Evolutionary conservation across 306 rosid genomes (phyloP).

Genomic region (Urtica urens): DNA sequence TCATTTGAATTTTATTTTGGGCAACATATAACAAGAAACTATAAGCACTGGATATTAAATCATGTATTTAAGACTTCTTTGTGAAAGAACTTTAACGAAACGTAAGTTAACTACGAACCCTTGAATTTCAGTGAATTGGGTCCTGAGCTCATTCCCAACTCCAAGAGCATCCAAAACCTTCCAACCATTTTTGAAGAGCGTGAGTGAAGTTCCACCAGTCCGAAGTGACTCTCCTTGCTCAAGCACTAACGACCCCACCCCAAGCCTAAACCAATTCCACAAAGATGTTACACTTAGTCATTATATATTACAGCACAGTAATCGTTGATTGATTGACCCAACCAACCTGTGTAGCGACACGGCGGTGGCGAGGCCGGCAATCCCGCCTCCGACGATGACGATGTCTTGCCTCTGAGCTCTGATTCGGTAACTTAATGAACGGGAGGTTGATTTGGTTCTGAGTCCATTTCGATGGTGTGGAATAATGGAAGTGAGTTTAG

Average conservation of each 20-base stretch:
- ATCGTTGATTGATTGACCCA: background rate
- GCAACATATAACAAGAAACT: too few relatives aligned
- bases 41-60: too few relatives aligned
- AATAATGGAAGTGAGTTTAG: constrained; percentile 8
- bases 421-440: constrained; percentile 20
- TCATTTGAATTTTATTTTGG: too few relatives aligned
- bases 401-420: constrained; percentile 34
- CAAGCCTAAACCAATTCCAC: constrained; percentile 38
- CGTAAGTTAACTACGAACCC: constrained; percentile 27
- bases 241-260: constrained; percentile 48
- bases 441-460: constrained; percentile 9
- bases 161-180: constrained; percentile 78
- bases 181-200: constrained; percentile 91
- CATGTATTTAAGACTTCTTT: too few relatives aligned
- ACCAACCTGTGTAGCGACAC: constrained; percentile 58
- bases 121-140: constrained; percentile 65
- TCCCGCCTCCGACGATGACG: constrained; percentile 63
- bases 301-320: background rate
- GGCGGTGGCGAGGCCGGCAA: constrained; percentile 71
- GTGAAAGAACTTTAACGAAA: too few relatives aligned
- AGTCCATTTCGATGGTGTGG: background rate
- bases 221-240: constrained; percentile 56
- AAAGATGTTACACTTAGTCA: background rate
- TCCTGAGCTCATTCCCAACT: constrained; percentile 62
- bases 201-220: constrained; percentile 73